Evolutionary conservation across 228 moss, liverwort and hornwort genomes (phyloP), one percentile per base, ranked within the genome.

Genomic region (Sphagnum magellanicum): DNA sequence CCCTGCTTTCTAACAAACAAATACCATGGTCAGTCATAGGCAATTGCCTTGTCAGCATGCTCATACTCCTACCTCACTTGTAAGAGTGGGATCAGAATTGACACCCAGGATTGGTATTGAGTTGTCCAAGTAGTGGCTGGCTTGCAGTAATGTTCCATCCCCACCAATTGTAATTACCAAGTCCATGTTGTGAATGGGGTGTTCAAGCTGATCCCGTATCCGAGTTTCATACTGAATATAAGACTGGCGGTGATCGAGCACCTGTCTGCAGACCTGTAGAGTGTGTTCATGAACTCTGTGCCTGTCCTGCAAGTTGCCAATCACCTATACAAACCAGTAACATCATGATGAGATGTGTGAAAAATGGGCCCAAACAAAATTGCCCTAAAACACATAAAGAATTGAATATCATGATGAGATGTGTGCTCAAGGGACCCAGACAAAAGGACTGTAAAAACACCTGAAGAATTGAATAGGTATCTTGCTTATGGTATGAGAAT

Each of bases 71-170:
- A 83, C 95, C 92, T 95, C 95, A 73, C 72, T 76, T 72, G 63
- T 48, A 70, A 75, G 89, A 73, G 95, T 89, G 11, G 95, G 95
- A 76, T 95, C 90, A 48, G 95, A 95, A 72, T 95, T 95, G 58
- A 95, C 90, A 67, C 95, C 95, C 50, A 95, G 69, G 8, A 95
- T 84, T 32, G 95, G 92, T 68, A 85, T 82, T 50, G 85, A 82
- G 60, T 71, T 73, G 71, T 89, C 89, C 51, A 95, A 75, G 73
- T 80, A 81, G 74, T 86, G 92, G 70, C 95, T 92, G 13, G 90
- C 92, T 79, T 95, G 90, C 75, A 95, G 73, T 68, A 95, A 92
- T 49, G 95, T 95, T 8, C 95, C 95, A 72, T 95, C 95, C 50
- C 95, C 95, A 74, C 95, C 95, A 68, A 95, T 80, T 53, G 95